Evolutionary conservation across 352 stramenopile species (phyloP), one percentile per base, ranked within the genome.

Genomic region (Globisporangium irregulare): DNA sequence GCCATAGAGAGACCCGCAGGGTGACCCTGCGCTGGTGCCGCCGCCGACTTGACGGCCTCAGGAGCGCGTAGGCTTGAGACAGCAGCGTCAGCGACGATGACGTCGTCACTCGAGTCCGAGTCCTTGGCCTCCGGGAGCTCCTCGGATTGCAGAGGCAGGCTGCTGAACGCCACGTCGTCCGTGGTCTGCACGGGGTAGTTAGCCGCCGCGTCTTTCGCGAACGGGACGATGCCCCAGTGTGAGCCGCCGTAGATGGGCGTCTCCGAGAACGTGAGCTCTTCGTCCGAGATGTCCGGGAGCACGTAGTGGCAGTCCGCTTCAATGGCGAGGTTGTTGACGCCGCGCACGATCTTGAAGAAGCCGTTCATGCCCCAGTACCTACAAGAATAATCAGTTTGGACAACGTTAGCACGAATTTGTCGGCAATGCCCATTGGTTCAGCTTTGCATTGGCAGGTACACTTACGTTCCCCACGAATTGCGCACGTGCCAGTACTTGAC

Each of bases 401-500:
- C 18, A 51, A 9, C 43, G 6, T 51, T 12, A 51, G 20, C 43
- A 24, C 43, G 7, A 51, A n/a, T 51, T 24, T 24, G 18, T 8
- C 41, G 9, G 5, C 41, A 50, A 22, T 5, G 36, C 9, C 9
- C 36, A 5, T 43, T 43, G 36, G 10, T 12, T 43, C 36, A 43
- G 10, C 4, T 18, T 43, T 43, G 12, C 9, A 12, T 18, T 14
- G 27, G 8, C 32, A 38, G 7, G 32, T 24, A 9, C 1, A 64
- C 59, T 67, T 83, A 86, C 66, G 94, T 87, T 57, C 92, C 94
- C 91, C 96, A 77, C 69, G 86, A 84, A 93, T 98, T 96, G 58
- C 96, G 89, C 50, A 97, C 84, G 77, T 97, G 92, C 94, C 94
- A 99, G 78, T 96, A 98, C 74, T 94, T 90, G 68, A 87, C 69